Conservation (phyloP, 2,329 filamentous ascomycete species). For the Xylaria sp. region DNA sequence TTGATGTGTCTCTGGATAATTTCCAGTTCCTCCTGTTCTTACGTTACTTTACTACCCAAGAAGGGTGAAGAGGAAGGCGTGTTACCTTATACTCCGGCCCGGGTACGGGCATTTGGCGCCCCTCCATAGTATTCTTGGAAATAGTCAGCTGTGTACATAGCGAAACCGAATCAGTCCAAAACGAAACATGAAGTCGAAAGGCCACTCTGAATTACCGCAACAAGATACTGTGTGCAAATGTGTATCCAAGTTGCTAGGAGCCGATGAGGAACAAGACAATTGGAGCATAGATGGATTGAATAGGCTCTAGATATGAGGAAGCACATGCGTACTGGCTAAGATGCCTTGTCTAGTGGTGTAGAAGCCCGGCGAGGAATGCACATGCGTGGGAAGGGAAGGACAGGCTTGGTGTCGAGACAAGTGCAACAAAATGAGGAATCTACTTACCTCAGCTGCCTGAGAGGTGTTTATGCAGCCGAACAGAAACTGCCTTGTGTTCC, state of each 20-base stretch:
- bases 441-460: too few relatives aligned
- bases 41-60: background rate
- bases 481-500: background rate
- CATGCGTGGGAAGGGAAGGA: background rate
- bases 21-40: slow-evolving; percentile 13
- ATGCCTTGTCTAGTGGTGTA: background rate
- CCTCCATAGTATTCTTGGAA: slow-evolving; percentile 12
- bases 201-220: background rate
- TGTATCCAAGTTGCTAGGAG: background rate
- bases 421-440: background rate
- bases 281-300: too few relatives aligned
- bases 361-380: too few relatives aligned
- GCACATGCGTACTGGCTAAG: too few relatives aligned
- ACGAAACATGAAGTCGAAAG: background rate
- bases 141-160: too few relatives aligned
- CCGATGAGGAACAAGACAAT: background rate
- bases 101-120: background rate
- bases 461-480: background rate
- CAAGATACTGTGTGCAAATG: background rate
- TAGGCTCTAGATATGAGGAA: background rate
- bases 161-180: background rate
- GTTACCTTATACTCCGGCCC: slow-evolving; percentile 3
- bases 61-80: background rate
- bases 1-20: slow-evolving; percentile 18
- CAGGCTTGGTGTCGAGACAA: background rate